Conservation (phyloP, 2,329 filamentous ascomycete genomes). For the Xylaria sp. region DNA sequence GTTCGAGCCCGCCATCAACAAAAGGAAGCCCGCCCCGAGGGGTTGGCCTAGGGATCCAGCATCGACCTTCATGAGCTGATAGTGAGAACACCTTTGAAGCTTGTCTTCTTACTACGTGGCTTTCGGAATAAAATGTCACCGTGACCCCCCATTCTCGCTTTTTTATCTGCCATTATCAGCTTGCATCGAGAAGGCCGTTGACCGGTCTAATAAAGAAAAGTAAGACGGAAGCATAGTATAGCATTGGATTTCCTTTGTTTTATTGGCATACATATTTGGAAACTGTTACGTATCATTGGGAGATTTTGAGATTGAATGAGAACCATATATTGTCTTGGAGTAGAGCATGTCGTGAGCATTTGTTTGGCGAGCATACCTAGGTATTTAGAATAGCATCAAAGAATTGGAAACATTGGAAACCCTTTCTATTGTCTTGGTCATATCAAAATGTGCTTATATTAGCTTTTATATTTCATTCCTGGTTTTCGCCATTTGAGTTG, state of each 20-base stretch:
- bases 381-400: slow-evolving; percentile 12
- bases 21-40: slow-evolving; percentile 23
- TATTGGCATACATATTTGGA: slow-evolving; percentile 14
- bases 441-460: neutral
- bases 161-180: neutral
- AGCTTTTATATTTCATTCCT: neutral
- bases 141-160: neutral
- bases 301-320: neutral
- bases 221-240: slow-evolving; percentile 14
- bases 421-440: neutral
- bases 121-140: neutral
- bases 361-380: neutral
- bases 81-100: neutral
- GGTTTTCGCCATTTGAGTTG: neutral
- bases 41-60: slow-evolving; percentile 37
- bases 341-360: neutral
- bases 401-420: neutral
- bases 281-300: neutral
- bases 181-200: slow-evolving; percentile 14
- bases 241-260: slow-evolving; percentile 12
- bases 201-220: slow-evolving; percentile 22
- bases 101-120: neutral
- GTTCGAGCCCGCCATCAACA: slow-evolving; percentile 18
- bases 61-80: slow-evolving; percentile 13
- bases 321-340: neutral